These are phyloP conservation scores for Silene vulgaris DNA, from an alignment of 179 eudicot species.

Conservation along the genomic window DNA sequence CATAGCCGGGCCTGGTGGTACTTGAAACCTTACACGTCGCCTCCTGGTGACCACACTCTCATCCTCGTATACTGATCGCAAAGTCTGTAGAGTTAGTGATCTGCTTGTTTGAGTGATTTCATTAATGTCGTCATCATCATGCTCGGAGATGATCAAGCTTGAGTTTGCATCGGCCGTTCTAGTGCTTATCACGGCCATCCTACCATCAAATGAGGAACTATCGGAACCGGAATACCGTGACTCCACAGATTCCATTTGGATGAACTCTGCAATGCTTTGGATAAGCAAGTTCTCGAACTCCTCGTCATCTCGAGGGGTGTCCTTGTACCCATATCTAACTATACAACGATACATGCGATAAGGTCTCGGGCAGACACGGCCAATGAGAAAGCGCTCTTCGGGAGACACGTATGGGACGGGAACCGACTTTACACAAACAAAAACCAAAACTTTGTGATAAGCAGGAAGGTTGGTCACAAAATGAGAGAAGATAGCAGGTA, in stretches of 20 bases:
- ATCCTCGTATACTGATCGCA: constrained; percentile 70
- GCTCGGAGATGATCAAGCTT: constrained; percentile 42
- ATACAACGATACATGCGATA: constrained; percentile 93
- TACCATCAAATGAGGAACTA: constrained; percentile 63
- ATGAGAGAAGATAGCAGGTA: constrained; percentile 92
- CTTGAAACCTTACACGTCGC: constrained; percentile 57
- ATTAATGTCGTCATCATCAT: constrained; percentile 30
- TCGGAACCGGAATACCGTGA: constrained; percentile 56
- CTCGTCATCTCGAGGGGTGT: constrained; percentile 69
- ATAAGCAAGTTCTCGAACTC: constrained; percentile 78
- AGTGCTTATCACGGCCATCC: constrained; percentile 91
- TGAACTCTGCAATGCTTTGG: constrained; percentile 80
- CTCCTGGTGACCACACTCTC: constrained; percentile 55
- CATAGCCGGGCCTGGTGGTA: constrained; percentile 52
- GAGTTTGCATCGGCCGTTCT: constrained; percentile 35
- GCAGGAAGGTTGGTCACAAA: constrained; percentile 97
- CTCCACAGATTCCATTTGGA: constrained; percentile 87
- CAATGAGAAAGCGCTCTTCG: constrained; percentile 85
- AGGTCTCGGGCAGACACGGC: constrained; percentile 83
- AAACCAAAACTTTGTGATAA: constrained; percentile 74
- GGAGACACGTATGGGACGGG: constrained; percentile 81
- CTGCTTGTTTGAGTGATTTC: constrained; percentile 56
- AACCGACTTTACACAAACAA: constrained; percentile 85
- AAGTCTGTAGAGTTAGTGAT: constrained; percentile 62
- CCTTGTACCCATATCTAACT: constrained; percentile 83